A percentile compares a stretch with the other conserved stretches of the same genome.
These are phyloP conservation scores for Candida dajiaensis DNA, from an alignment of 805 yeast species.

Conservation along the genomic window DNA sequence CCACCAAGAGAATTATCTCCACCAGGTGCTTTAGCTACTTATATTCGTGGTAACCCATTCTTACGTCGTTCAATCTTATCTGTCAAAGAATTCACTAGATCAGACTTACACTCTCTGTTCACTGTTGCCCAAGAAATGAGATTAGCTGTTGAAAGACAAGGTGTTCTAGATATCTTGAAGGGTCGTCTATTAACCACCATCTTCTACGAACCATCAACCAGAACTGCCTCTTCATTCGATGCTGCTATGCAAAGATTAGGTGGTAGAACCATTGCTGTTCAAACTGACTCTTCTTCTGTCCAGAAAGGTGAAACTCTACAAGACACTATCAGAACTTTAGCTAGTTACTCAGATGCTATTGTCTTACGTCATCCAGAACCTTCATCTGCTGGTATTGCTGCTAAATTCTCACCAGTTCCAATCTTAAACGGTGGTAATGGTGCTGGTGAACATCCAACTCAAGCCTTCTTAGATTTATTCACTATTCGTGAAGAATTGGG, in stretches of 20 bases:
- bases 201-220: conserved; percentile 97
- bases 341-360: conserved; percentile 94
- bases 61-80: conserved; percentile 82
- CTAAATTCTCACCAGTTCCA: conserved; percentile 95
- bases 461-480: conserved; percentile 94
- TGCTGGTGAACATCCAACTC: conserved; percentile 96
- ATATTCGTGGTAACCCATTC: conserved; percentile 81
- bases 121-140: conserved; percentile 98
- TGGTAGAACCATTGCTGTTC: conserved; percentile 89
- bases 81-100: conserved; percentile 80
- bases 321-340: conserved; percentile 92
- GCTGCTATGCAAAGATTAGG: conserved; percentile 99
- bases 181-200: conserved; percentile 91
- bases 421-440: conserved; percentile 98
- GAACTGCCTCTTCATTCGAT: conserved; percentile 95
- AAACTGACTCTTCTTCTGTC: conserved; percentile 85
- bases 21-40: conserved; percentile 71
- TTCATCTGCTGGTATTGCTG: conserved; percentile 88
- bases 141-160: conserved; percentile 92
- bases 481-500: conserved; percentile 99
- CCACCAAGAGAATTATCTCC: conserved; percentile 70
- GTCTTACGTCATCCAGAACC: conserved; percentile 95
- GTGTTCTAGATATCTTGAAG: conserved; percentile 83
- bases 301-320: conserved; percentile 97
- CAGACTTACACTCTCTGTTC: conserved; percentile 87